Base-by-base conservation (phyloP, 495 filamentous ascomycete genomes). In the Oidiodendron maius region DNA sequence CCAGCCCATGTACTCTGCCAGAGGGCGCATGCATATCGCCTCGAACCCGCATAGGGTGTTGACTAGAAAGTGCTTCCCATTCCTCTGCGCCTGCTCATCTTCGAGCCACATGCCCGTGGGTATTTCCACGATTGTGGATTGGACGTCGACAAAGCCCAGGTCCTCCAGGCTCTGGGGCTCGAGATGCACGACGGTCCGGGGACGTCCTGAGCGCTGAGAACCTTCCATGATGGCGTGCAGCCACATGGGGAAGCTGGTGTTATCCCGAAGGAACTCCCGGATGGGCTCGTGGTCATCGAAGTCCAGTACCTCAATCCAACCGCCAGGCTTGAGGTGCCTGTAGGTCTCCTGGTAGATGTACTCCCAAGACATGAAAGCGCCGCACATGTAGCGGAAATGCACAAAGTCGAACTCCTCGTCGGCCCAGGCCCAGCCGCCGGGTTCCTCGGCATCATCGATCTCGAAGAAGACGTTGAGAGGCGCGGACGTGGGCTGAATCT, bases 381-480 rank as follows among this genome's bases (percentile, higher is more conserved):
- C 83, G 3, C 72, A 64, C 56, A 88, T 68, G 37, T 72, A 69
- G 32, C 84, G 80, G 15, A 86, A 57, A 57, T 87, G 83, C 28
- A 87, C 73, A 20, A 86, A 62, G 53, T 89, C 83, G 51, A 84
- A 84, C 10, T 75, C 63, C 25, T 82, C 63, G 25, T 65, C 63
- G 25, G 71, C 72, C 30, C 65, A 71, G 38, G 78, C 71, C 78
- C 77, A 73, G 0, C 55, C 57, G 13, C 41, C 50, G 43, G 76
- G 72, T 39, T 75, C 62, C 50, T 78, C 76, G 40, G 82, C 83
- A 53, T 87, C 77, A 51, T 85, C 82, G 22, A 88, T 74, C 61
- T 86, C 80, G 61, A 86, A 87, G 57, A 71, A 80, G 38, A 86
- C 70, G 55, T 86, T 88, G 26, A 75, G 74, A 28, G 83, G 77